Conservation (phyloP, 768 basidiomycete genomes). For the Leccinum rimulosum region DNA sequence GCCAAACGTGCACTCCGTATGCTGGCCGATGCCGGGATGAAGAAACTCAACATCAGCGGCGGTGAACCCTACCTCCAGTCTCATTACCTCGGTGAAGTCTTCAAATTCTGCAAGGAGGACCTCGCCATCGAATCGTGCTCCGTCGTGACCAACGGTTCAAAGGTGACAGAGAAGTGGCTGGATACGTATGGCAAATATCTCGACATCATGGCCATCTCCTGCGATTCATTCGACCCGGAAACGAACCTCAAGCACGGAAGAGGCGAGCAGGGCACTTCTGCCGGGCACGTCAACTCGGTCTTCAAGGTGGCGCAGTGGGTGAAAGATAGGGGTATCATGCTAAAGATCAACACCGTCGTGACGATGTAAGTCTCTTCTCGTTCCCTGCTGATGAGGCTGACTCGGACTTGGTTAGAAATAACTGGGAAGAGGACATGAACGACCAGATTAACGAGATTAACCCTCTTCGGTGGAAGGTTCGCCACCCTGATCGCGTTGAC, state of each 20-base stretch:
- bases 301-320: constrained; percentile 33
- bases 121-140: constrained; percentile 30
- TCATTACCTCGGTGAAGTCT: constrained; percentile 32
- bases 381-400: background rate
- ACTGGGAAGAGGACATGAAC: constrained; percentile 37
- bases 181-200: constrained; percentile 35
- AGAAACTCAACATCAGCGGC: constrained; percentile 35
- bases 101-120: constrained; percentile 34
- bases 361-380: constrained; percentile 19
- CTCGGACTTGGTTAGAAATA: constrained; percentile 19
- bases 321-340: constrained; percentile 26
- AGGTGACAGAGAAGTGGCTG: constrained; percentile 37
- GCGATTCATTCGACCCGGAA: constrained; percentile 34
- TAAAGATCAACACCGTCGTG: constrained; percentile 36
- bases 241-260: constrained; percentile 31
- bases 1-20: constrained; percentile 30
- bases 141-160: constrained; percentile 32
- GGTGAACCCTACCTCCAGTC: constrained; percentile 34
- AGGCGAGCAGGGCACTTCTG: constrained; percentile 25
- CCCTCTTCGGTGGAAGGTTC: constrained; percentile 37
- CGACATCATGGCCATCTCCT: constrained; percentile 38
- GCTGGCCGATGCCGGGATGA: constrained; percentile 31
- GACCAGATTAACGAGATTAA: constrained; percentile 26
- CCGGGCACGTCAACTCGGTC: constrained; percentile 27
- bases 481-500: background rate